A percentile compares a stretch with the other conserved stretches of the same genome.
Evolutionary conservation across 495 filamentous ascomycete genomes (phyloP).

Genomic region (Sabuloglossum arenarium): DNA sequence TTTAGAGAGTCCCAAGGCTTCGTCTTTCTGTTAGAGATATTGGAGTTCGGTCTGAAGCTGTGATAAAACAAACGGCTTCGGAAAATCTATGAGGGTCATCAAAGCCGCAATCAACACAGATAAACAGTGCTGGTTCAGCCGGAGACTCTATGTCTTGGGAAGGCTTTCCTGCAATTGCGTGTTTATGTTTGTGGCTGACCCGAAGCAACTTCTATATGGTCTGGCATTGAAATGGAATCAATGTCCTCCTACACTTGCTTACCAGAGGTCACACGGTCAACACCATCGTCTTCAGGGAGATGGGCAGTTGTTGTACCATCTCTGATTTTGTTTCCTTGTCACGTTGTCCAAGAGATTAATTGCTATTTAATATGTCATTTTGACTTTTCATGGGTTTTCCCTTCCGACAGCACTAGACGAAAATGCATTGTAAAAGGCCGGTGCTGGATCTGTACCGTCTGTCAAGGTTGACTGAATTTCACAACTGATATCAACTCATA

Average conservation of each 20-base stretch:
- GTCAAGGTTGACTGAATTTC: neutral
- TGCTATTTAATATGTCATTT: slow-evolving; percentile 1
- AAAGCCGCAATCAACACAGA: neutral
- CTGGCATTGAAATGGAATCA: neutral
- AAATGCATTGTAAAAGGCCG: slow-evolving; percentile 1
- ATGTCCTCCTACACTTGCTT: neutral
- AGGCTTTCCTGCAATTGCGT: neutral
- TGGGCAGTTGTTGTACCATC: neutral
- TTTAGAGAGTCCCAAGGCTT: neutral
- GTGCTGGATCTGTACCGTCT: neutral
- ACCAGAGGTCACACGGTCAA: neutral
- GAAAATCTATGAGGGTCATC: neutral
- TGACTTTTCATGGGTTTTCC: neutral
- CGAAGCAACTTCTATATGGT: neutral
- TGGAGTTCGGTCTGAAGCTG: neutral
- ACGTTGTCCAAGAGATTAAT: neutral
- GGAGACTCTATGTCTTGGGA: neutral
- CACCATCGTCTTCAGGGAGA: neutral
- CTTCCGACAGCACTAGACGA: neutral
- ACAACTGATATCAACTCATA: neutral
- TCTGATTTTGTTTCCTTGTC: neutral
- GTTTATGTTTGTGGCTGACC: neutral
- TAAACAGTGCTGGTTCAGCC: neutral
- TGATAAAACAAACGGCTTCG: neutral
- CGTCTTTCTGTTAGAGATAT: neutral